Percentiles rank a stretch among this genome's conserved stretches.
Evolutionary conservation across 352 stramenopile species (phyloP).

Genomic region (Globisporangium paddicum): DNA sequence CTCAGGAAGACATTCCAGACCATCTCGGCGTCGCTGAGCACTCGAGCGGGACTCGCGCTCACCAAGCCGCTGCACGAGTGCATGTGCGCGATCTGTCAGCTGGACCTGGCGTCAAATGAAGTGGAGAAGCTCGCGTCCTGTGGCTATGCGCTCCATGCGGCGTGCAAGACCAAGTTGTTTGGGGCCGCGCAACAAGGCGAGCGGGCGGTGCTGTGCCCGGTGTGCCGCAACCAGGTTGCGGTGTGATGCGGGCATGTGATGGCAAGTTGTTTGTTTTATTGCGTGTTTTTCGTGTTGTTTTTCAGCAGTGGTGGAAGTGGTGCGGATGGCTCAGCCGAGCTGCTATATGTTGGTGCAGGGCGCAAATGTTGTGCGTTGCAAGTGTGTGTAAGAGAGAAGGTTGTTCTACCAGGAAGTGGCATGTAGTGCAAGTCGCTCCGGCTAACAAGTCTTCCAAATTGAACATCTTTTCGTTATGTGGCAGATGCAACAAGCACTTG

Average conservation of each 20-base stretch:
- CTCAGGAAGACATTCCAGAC: constrained; percentile 64
- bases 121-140: not conserved
- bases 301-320: not conserved
- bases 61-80: constrained; percentile 44
- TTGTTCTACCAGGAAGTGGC: not conserved
- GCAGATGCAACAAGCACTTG: not conserved
- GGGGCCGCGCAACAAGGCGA: not conserved
- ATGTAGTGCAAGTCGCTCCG: not conserved
- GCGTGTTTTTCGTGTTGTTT: too few relatives aligned
- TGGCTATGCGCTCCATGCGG: not conserved
- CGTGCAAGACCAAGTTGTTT: not conserved
- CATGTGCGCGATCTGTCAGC: not conserved
- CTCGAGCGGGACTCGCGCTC: constrained; percentile 43
- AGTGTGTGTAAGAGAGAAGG: not conserved
- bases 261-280: not conserved
- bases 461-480: not conserved
- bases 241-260: not conserved
- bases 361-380: not conserved
- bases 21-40: constrained; percentile 66
- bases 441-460: not conserved
- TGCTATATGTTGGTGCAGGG: not conserved
- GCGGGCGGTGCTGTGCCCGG: not conserved
- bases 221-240: not conserved
- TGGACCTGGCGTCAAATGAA: not conserved
- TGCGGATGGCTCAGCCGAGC: not conserved